Evolutionary conservation across 192 early-diverging fungal species (phyloP).

Genomic region (Backusella luteola): DNA sequence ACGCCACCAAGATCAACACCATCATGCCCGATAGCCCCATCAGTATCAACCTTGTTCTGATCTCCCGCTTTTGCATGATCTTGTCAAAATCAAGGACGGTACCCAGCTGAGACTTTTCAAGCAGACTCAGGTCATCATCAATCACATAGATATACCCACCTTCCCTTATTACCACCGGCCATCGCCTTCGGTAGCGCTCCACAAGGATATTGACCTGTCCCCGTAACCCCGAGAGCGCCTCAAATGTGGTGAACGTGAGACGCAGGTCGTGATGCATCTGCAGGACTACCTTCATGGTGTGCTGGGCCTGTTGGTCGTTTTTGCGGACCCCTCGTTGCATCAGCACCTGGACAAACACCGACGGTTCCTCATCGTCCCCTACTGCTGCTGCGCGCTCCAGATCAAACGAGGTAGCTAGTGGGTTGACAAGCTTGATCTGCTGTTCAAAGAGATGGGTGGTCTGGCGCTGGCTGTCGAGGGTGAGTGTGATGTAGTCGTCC

Average conservation of each 20-base stretch:
- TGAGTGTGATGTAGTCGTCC: background rate
- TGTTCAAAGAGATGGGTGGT: background rate
- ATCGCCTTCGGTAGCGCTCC: background rate
- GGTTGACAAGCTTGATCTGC: background rate
- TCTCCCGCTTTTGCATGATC: background rate
- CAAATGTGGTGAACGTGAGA: background rate
- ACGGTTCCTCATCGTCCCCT: background rate
- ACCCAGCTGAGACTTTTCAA: background rate
- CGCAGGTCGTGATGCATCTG: background rate
- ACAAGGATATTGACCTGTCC: constrained; percentile 1
- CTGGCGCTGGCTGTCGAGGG: background rate
- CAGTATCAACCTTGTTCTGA: background rate
- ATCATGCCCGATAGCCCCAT: background rate
- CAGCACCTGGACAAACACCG: constrained; percentile 5
- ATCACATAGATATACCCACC: background rate
- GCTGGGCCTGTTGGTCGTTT: background rate
- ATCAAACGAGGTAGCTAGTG: background rate
- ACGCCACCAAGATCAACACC: background rate
- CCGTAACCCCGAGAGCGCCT: background rate
- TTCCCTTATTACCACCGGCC: background rate
- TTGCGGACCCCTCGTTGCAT: constrained; percentile 1
- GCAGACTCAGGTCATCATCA: background rate
- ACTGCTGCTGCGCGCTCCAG: background rate
- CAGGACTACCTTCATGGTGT: background rate
- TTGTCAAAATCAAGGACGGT: background rate